Base-by-base conservation (phyloP, 129 eudicot species). In the Mikania micrantha region DNA sequence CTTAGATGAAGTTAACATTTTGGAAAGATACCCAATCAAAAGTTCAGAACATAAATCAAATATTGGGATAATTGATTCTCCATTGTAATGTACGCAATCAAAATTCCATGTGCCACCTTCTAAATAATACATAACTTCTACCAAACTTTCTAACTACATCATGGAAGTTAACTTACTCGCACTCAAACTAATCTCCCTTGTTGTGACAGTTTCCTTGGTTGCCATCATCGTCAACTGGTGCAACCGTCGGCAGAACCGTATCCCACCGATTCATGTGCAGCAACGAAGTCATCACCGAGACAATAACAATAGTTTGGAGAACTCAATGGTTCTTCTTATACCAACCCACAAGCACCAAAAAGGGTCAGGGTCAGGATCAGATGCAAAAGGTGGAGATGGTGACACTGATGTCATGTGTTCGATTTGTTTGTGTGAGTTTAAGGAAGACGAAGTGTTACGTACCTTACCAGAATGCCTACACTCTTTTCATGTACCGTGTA, bases 401-500 rank as follows among this genome's bases (percentile, higher is more conserved):
- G 75, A 65, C 0, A 69, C 65, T 8, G 83, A 77, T 4, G 84
- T 63, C 20, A 64, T 41, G 52, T 85, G 90, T 45, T 72, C 80
- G 19, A 77, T 85, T 44, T 85, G 86, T 64, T 81, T 81, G 69
- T 71, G 82, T 28, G 90, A 81, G 9, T 85, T 85, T 31, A 82
- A 85, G 68, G 90, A 78, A 36, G 80, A 81, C 5, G 87, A 85
- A 50, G 82, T 78, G 44, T 29, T 85, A 16, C 78, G 90, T 7
- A 81, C 82, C 4, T 60, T 81, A 72, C 90, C 90, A 0, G 83
- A 81, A 57, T 81, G 90, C 31, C 24, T 25, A 62, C 87, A 85
- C 74, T 75, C 90, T 12, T 85, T 75, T 65, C 90, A 85, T 54
- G 90, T 79, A 9, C 63, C 74, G 7, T 85, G 87, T 53, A 81